These are phyloP conservation scores for Stephania yunnanensis DNA, from an alignment of 164 flowering plant genomes.

Conservation along the genomic window DNA sequence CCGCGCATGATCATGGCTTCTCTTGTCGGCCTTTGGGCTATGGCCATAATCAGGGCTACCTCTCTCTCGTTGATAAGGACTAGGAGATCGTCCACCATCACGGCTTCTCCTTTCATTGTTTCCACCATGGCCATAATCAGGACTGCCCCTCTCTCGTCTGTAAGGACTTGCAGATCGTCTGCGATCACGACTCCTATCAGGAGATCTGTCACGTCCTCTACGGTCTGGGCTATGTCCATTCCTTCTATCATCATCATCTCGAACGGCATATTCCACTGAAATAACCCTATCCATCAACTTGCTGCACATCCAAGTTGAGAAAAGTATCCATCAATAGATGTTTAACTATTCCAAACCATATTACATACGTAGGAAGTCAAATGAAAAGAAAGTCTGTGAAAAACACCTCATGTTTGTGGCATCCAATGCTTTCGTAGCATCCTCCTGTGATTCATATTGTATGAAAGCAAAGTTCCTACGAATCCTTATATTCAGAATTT, in stretches of 20 bases:
- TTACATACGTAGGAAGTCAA: not conserved
- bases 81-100: slow-evolving; percentile 22
- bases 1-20: slow-evolving; percentile 26
- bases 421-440: slow-evolving; percentile 72
- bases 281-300: slow-evolving; percentile 87
- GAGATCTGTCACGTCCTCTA: slow-evolving; percentile 43
- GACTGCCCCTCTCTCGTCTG: slow-evolving; percentile 57
- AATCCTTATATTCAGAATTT: slow-evolving; percentile 71
- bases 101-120: slow-evolving; percentile 45
- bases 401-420: slow-evolving; percentile 48
- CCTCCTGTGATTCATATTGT: slow-evolving; percentile 85
- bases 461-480: slow-evolving; percentile 93
- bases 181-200: slow-evolving; percentile 41
- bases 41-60: slow-evolving; percentile 28
- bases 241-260: slow-evolving; percentile 82
- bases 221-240: slow-evolving; percentile 67
- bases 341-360: not conserved
- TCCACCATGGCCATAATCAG: slow-evolving; percentile 71
- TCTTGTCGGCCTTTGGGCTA: slow-evolving; percentile 22
- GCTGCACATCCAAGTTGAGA: slow-evolving; percentile 33
- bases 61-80: slow-evolving; percentile 35
- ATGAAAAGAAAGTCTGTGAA: not conserved
- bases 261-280: slow-evolving; percentile 86
- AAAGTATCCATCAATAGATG: not conserved
- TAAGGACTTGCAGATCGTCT: slow-evolving; percentile 24